Conservation (phyloP, 768 basidiomycete genomes). For the Mycena leptocephala region DNA sequence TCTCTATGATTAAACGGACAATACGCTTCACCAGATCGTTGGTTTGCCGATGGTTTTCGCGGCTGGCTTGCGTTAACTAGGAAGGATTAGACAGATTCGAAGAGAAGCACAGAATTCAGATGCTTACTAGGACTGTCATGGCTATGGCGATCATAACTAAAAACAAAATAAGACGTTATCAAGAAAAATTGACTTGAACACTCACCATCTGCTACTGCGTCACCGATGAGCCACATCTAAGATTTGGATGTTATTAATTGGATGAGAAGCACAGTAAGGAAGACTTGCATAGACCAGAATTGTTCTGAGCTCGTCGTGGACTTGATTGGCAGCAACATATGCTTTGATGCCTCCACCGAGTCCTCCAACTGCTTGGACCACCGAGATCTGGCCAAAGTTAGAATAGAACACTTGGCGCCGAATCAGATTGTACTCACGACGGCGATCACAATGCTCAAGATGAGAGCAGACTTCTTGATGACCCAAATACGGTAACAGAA, state of each 20-base stretch:
- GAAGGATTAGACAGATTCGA: neutral
- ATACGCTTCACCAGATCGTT: constrained; percentile 35
- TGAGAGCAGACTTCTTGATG: constrained; percentile 24
- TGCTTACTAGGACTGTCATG: constrained; percentile 26
- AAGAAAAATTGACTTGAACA: neutral
- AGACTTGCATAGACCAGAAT: constrained; percentile 28
- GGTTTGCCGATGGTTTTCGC: constrained; percentile 10
- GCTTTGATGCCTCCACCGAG: constrained; percentile 31
- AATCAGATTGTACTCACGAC: constrained; percentile 6
- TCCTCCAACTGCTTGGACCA: constrained; percentile 30
- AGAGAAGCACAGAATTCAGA: neutral
- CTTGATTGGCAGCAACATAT: constrained; percentile 21
- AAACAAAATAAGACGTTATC: neutral
- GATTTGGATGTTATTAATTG: neutral
- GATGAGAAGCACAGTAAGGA: neutral
- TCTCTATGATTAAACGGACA: constrained; percentile 29
- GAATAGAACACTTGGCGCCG: neutral
- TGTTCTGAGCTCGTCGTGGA: constrained; percentile 26
- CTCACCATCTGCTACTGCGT: constrained; percentile 26
- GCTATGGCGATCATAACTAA: constrained; percentile 24
- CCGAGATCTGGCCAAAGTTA: constrained; percentile 1
- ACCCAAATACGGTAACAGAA: constrained; percentile 35
- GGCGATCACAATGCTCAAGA: constrained; percentile 28
- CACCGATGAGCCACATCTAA: constrained; percentile 35
- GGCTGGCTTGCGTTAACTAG: constrained; percentile 29